Evolutionary conservation across 169 alveolate species (phyloP).

Genomic region (Plasmodium vinckei): DNA sequence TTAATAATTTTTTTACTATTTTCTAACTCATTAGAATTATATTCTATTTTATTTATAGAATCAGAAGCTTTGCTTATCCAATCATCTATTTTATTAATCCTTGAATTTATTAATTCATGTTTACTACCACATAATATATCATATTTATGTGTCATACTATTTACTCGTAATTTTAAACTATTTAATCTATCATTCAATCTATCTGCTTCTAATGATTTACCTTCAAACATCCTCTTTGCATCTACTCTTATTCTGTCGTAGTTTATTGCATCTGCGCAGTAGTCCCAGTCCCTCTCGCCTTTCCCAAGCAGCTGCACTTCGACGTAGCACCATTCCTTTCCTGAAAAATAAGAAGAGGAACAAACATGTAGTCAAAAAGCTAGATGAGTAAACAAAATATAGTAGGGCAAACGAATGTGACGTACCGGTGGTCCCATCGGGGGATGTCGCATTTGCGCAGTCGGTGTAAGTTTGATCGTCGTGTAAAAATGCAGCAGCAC

Average conservation of each 20-base stretch:
- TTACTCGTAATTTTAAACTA: constrained; percentile 15
- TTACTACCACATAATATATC: constrained; percentile 46
- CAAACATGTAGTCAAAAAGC: no score
- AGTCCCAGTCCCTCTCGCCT: constrained; percentile 91
- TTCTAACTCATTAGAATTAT: constrained; percentile 30
- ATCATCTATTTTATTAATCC: constrained; percentile 67
- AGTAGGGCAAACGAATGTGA: no score
- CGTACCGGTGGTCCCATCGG: constrained; percentile 90
- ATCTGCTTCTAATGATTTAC: constrained; percentile 67
- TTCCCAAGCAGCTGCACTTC: constrained; percentile 91
- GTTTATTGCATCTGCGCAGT: constrained; percentile 84
- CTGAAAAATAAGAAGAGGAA: no score
- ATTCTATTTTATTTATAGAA: constrained; percentile 83
- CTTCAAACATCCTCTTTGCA: constrained; percentile 77
- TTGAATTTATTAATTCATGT: constrained; percentile 28
- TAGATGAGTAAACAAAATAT: no score
- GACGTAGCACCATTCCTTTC: constrained; percentile 92
- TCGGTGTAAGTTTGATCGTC: constrained; percentile 92
- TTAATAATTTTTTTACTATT: constrained; percentile 81
- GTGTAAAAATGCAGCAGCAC: constrained; percentile 93
- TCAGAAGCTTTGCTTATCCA: constrained; percentile 82
- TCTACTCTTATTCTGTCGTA: constrained; percentile 81
- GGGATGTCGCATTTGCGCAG: constrained; percentile 91
- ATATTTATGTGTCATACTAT: constrained; percentile 28
- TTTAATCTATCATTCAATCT: constrained; percentile 34